Conservation (phyloP, 1,284 basidiomycete genomes). For the Cryptococcus sp. region DNA sequence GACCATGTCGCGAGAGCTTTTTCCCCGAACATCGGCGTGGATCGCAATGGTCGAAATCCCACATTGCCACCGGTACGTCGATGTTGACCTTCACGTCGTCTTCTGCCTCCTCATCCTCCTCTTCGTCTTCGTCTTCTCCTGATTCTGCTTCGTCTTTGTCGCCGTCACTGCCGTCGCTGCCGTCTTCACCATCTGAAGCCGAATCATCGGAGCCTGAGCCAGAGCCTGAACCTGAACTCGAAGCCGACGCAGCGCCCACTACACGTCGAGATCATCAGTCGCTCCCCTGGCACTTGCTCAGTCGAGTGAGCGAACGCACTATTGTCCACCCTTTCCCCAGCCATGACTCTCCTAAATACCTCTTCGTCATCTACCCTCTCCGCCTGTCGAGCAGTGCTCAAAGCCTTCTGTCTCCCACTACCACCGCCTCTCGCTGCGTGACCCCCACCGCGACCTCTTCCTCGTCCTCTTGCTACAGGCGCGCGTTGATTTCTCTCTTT, state of each 20-base stretch:
- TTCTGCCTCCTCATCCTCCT: constrained; percentile 45
- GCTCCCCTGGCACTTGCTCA: neutral
- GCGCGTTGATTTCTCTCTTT: constrained; percentile 36
- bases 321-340: constrained; percentile 13
- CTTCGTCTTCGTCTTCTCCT: constrained; percentile 44
- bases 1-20: constrained; percentile 80
- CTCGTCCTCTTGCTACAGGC: constrained; percentile 29
- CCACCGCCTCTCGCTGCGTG: constrained; percentile 27
- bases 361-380: constrained; percentile 29
- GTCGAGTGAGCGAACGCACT: neutral
- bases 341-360: constrained; percentile 30
- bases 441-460: constrained; percentile 31
- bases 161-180: constrained; percentile 54
- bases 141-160: constrained; percentile 38
- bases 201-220: constrained; percentile 4
- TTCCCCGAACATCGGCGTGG: constrained; percentile 93
- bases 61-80: constrained; percentile 79
- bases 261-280: neutral
- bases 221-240: constrained; percentile 9
- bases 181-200: constrained; percentile 60
- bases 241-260: neutral
- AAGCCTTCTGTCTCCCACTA: constrained; percentile 35
- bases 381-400: constrained; percentile 9
- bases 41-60: constrained; percentile 98
- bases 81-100: constrained; percentile 52